Conservation (phyloP, 768 basidiomycete species). For the Auricularia cornea region DNA sequence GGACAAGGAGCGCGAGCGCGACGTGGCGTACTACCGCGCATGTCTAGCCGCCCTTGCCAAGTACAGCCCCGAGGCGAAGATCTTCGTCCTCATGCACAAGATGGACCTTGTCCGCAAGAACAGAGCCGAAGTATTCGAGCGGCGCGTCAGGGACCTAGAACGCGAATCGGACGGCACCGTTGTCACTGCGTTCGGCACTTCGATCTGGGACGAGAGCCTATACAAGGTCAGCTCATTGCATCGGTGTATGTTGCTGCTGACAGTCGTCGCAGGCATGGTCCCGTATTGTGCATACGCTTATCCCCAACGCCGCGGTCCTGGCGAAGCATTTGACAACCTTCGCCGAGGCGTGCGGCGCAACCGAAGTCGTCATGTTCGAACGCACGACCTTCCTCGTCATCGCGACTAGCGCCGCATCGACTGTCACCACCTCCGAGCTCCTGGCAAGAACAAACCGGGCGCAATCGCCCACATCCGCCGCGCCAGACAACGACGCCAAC, state of each 20-base stretch:
- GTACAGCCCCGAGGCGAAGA: slow-evolving; percentile 71
- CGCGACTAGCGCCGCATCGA: slow-evolving; percentile 48
- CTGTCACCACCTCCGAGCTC: slow-evolving; percentile 4
- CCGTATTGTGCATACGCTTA: slow-evolving; percentile 89
- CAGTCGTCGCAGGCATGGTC: slow-evolving; percentile 87
- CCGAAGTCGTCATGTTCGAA: slow-evolving; percentile 93
- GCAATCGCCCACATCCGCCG: slow-evolving; percentile 13
- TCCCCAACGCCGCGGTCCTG: slow-evolving; percentile 88
- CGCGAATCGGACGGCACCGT: slow-evolving; percentile 51
- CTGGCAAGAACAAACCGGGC: neutral
- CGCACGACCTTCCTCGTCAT: slow-evolving; percentile 97
- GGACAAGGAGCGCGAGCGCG: slow-evolving; percentile 60
- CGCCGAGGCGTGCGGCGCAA: slow-evolving; percentile 78
- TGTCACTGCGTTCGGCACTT: slow-evolving; percentile 81
- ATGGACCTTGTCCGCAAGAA: slow-evolving; percentile 86
- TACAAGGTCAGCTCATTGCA: slow-evolving; percentile 59
- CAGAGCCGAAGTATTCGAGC: slow-evolving; percentile 49
- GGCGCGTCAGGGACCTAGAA: slow-evolving; percentile 66
- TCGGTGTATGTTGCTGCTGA: neutral
- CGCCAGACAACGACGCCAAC: slow-evolving; percentile 7
- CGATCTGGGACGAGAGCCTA: slow-evolving; percentile 94
- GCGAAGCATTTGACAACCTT: slow-evolving; percentile 81
- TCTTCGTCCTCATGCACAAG: slow-evolving; percentile 93
- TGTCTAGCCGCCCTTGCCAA: slow-evolving; percentile 77
- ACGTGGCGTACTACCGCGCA: slow-evolving; percentile 86